phyloP scores from a whole-genome alignment of 2,329 filamentous ascomycete genomes.

The Cryphonectria radicalis region DNA sequence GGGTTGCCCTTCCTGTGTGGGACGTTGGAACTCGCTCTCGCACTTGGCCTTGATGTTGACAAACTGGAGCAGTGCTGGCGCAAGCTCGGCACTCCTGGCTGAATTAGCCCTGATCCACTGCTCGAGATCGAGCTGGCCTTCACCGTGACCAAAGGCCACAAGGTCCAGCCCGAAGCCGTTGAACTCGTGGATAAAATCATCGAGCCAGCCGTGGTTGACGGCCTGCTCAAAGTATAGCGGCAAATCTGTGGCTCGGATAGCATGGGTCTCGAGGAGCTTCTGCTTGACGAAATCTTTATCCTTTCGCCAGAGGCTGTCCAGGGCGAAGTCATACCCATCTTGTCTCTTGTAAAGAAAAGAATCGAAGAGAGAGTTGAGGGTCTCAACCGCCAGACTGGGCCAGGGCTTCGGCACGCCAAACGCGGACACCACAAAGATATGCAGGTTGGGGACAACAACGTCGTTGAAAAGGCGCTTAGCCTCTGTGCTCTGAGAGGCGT shows the following conservation, averaged over 20 bases:
- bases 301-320: conserved; percentile 90
- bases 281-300: conserved; percentile 85
- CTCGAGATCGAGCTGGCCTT: conserved; percentile 77
- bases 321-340: conserved; percentile 81
- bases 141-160: conserved; percentile 81
- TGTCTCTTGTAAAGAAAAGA: conserved; percentile 82
- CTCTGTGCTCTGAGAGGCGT: conserved; percentile 65
- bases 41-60: conserved; percentile 82
- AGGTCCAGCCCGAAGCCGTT: conserved; percentile 89
- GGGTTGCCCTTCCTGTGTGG: conserved; percentile 61
- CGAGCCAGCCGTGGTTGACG: conserved; percentile 80
- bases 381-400: conserved; percentile 75
- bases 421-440: conserved; percentile 78
- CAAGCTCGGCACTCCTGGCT: conserved; percentile 69
- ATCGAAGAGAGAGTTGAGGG: conserved; percentile 76
- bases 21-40: conserved; percentile 75
- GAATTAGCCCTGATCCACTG: conserved; percentile 78
- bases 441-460: conserved; percentile 73
- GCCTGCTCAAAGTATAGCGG: conserved; percentile 78
- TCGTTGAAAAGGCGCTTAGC: conserved; percentile 69
- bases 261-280: conserved; percentile 78
- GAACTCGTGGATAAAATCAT: conserved; percentile 75
- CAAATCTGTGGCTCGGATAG: conserved; percentile 68
- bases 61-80: conserved; percentile 76
- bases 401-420: conserved; percentile 79